Percentiles rank a stretch among this genome's conserved stretches.
Evolutionary conservation across 805 yeast genomes (phyloP).

Genomic region (Pichia deserticola): DNA sequence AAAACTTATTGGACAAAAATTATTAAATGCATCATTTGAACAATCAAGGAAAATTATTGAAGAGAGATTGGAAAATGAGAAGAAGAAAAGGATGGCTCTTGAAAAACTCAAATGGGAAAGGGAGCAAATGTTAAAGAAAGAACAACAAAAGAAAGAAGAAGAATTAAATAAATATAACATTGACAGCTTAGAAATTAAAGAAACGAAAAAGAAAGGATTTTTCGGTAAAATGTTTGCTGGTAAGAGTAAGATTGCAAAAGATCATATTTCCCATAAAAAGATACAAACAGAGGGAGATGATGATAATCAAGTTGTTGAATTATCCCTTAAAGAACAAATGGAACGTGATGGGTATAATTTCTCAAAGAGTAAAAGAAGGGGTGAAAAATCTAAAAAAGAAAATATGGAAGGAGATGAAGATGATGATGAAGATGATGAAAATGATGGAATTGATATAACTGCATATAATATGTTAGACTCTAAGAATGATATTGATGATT

Average conservation of each 20-base stretch:
- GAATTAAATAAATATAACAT: slow-evolving; percentile 17
- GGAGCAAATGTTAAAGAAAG: slow-evolving; percentile 16
- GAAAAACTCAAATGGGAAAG: slow-evolving; percentile 18
- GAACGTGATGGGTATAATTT: slow-evolving; percentile 8
- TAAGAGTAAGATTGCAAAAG: slow-evolving; percentile 25
- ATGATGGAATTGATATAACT: neutral
- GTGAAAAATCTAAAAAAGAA: neutral
- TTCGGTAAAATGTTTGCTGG: slow-evolving; percentile 21
- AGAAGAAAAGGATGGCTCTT: slow-evolving; percentile 9
- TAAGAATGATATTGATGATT: neutral
- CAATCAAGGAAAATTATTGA: slow-evolving; percentile 17
- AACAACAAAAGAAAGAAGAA: slow-evolving; percentile 17
- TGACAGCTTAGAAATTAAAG: slow-evolving; percentile 1
- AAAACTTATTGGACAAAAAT: slow-evolving; percentile 4
- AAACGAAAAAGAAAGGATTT: slow-evolving; percentile 15
- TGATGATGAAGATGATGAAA: neutral
- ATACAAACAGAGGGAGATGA: neutral
- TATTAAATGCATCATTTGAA: slow-evolving; percentile 17
- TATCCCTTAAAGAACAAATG: slow-evolving; percentile 5
- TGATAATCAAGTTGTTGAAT: neutral
- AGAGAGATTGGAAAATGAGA: slow-evolving; percentile 14
- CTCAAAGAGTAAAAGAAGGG: neutral
- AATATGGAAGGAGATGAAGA: slow-evolving; percentile 1
- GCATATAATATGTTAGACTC: slow-evolving; percentile 3
- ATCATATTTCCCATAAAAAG: slow-evolving; percentile 19